Base-by-base conservation (phyloP, 768 basidiomycete species). In the Amanita muscaria region DNA sequence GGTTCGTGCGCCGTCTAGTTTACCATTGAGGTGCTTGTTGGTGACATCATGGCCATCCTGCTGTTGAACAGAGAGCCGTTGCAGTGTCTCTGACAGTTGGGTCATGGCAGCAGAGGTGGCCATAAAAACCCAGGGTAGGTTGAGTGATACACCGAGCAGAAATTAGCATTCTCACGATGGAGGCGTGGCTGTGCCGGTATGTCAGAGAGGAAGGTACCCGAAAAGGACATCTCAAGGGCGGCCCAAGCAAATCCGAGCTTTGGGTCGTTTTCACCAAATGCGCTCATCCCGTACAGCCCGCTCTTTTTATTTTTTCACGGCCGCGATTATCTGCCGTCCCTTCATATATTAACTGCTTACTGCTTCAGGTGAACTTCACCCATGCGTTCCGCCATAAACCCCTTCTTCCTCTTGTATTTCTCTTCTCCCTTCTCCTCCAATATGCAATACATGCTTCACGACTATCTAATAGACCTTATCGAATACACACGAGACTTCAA, bases 191-290 rank as follows among this genome's bases (percentile, higher is more conserved):
- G 44, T 46, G 44, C 24, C 15, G 35, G 36, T 29, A 29, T 40
- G 53, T 60, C 55, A 54, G 56, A 49, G 27, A 6, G 48, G 47
- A 32, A 37, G 38, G 35, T 41, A 42, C 56, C 62, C 47, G 34
- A 66, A 61, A 51, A 56, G 61, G 65, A 53, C 57, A 66, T 62
- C 46, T 67, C 56, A 69, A 66, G 59, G 53, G 50, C 34, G 48
- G 45, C 37, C 41, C 52, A 44, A 47, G 53, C 55, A 52, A 54
- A 53, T 59, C 57, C 53, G n/a, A n/a, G n/a, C 45, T 23, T 55
- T 62, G 70, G 70, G 65, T 68, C 67, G 60, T 53, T 62, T 60
- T 58, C 64, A 51, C 70, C 68, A 65, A 65, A 70, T 69, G 56
- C 65, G 66, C 62, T 58, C 63, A 59, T 53, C 56, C 59, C 56